These are phyloP conservation scores for Monilinia fructicola DNA, from an alignment of 2,329 filamentous ascomycete genomes.

Conservation along the genomic window DNA sequence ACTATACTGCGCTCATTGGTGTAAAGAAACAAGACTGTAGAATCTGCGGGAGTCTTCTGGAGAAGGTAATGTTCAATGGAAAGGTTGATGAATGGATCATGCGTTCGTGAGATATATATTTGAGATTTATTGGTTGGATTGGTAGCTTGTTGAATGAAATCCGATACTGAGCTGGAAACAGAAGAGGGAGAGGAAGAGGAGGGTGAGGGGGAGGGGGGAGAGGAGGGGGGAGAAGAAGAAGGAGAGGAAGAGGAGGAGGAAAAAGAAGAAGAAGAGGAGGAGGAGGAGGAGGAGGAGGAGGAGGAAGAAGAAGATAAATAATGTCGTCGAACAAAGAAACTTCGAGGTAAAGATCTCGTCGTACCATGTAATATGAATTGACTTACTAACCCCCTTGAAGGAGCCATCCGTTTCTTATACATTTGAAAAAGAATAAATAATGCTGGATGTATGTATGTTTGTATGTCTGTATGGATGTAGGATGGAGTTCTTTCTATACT, in stretches of 20 bases:
- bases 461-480: no score
- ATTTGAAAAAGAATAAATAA: not conserved
- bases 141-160: constrained; percentile 31
- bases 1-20: constrained; percentile 84
- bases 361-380: not conserved
- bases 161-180: not conserved
- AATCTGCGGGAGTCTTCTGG: constrained; percentile 67
- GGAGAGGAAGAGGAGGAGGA: not conserved
- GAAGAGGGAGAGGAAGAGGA: not conserved
- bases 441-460: not conserved
- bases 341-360: not conserved
- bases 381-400: not conserved
- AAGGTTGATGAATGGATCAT: constrained; percentile 84
- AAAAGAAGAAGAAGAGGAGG: not conserved
- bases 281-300: not conserved
- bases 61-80: constrained; percentile 91
- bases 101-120: constrained; percentile 68
- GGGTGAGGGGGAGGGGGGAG: not conserved
- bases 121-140: constrained; percentile 54
- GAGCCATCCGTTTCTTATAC: constrained; percentile 9
- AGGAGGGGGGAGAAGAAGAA: not conserved
- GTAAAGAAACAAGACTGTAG: constrained; percentile 82
- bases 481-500: no score
- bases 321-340: constrained; percentile 16
- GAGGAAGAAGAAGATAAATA: not conserved